Evolutionary conservation across 805 yeast genomes (phyloP).

Genomic region (Lipomyces spencermartinsiae): DNA sequence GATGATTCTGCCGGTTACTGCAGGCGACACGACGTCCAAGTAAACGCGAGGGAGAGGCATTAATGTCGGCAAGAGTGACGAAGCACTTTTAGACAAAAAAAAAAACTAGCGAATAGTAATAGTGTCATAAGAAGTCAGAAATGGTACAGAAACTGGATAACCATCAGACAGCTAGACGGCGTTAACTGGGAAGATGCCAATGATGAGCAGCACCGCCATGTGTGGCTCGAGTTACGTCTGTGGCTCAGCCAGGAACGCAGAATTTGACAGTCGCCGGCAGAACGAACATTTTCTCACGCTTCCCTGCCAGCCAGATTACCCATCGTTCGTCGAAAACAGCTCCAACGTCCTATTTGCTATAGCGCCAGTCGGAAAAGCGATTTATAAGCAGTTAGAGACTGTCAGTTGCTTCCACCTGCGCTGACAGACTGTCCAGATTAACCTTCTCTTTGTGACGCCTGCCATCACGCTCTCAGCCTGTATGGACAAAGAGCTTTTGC

Average conservation of each 20-base stretch:
- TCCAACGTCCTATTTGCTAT: not conserved
- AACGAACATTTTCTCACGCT: not conserved
- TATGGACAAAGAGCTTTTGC: slow-evolving; percentile 49
- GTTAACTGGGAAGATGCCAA: not conserved
- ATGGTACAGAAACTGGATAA: not conserved
- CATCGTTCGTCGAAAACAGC: not conserved
- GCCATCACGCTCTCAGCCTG: slow-evolving; percentile 20
- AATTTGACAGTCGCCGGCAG: not conserved
- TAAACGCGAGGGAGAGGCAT: slow-evolving; percentile 32
- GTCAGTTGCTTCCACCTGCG: not conserved
- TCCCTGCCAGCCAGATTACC: not conserved
- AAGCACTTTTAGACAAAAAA: not conserved
- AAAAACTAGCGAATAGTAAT: not conserved
- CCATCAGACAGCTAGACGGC: no score
- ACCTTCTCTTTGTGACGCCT: not conserved
- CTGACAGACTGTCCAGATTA: not conserved
- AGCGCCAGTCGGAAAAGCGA: not conserved
- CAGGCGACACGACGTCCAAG: slow-evolving; percentile 27
- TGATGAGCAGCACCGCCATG: no score
- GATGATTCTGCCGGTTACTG: slow-evolving; percentile 26
- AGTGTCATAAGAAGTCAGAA: not conserved
- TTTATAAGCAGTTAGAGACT: not conserved
- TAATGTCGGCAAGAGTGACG: not conserved
- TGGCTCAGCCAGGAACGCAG: slow-evolving; percentile 8
- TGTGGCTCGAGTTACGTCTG: slow-evolving; percentile 16